These are phyloP conservation scores for Calonectria ilicicola DNA, from an alignment of 2,329 filamentous ascomycete species.

Conservation along the genomic window DNA sequence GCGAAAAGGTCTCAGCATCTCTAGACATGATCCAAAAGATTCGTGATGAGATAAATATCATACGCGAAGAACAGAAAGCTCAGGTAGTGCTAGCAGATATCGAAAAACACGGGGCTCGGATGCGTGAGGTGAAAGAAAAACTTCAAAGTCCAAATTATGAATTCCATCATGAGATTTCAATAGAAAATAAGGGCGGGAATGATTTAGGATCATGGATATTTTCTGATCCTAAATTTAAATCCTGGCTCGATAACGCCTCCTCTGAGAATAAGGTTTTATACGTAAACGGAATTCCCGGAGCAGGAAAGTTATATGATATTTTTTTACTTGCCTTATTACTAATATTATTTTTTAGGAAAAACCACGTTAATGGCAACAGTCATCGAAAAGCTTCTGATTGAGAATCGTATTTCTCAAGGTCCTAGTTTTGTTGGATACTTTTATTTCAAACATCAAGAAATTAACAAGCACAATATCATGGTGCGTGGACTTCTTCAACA, in stretches of 20 bases:
- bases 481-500: slow-evolving; percentile 14
- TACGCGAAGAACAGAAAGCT: neutral
- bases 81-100: neutral
- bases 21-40: neutral
- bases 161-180: neutral
- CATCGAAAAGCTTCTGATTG: neutral
- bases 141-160: neutral
- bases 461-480: neutral
- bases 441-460: slow-evolving; percentile 18
- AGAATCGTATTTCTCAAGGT: neutral
- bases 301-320: neutral
- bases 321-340: neutral
- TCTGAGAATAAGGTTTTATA: neutral
- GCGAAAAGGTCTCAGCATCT: neutral
- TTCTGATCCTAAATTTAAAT: neutral
- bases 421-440: slow-evolving; percentile 13
- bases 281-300: slow-evolving; percentile 25
- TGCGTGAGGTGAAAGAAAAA: slow-evolving; percentile 12
- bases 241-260: neutral
- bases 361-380: slow-evolving; percentile 22
- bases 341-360: slow-evolving; percentile 10
- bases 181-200: neutral
- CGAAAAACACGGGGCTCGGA: neutral
- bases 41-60: neutral
- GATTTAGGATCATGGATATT: slow-evolving; percentile 22